These are phyloP conservation scores for Wickerhamiella allomyrinae DNA, from an alignment of 805 yeast genomes.

Conservation along the genomic window DNA sequence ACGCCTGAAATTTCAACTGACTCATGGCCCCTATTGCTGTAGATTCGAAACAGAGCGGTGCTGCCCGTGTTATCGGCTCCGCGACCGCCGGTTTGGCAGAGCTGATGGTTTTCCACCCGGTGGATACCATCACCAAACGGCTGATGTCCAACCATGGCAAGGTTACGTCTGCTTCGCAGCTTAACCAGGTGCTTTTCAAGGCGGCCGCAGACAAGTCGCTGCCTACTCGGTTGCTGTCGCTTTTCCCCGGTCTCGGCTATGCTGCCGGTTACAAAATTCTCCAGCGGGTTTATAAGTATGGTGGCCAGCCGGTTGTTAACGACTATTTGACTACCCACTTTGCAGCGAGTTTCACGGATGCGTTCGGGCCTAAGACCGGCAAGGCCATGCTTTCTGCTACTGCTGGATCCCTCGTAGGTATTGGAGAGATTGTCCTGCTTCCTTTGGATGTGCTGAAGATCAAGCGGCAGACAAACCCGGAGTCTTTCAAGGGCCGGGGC, in stretches of 20 bases:
- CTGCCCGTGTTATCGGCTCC: slow-evolving; percentile 89
- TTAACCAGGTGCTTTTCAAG: slow-evolving; percentile 78
- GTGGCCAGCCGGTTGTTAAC: slow-evolving; percentile 98
- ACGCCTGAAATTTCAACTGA: background rate
- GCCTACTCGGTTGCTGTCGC: slow-evolving; percentile 56
- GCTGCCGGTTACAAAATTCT: slow-evolving; percentile 94
- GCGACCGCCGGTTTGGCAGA: slow-evolving; percentile 97
- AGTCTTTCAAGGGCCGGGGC: slow-evolving; percentile 97
- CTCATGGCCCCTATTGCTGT: slow-evolving; percentile 19
- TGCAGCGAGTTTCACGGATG: slow-evolving; percentile 50
- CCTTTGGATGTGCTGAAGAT: slow-evolving; percentile 95
- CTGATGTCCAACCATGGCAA: slow-evolving; percentile 77
- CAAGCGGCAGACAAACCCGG: slow-evolving; percentile 99
- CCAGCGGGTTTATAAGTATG: slow-evolving; percentile 96
- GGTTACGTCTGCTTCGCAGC: slow-evolving; percentile 46
- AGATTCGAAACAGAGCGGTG: slow-evolving; percentile 71
- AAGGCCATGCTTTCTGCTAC: slow-evolving; percentile 95
- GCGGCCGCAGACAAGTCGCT: slow-evolving; percentile 62
- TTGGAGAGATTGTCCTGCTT: slow-evolving; percentile 83
- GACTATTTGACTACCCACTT: slow-evolving; percentile 73
- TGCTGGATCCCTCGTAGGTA: slow-evolving; percentile 94
- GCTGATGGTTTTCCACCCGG: slow-evolving; percentile 92
- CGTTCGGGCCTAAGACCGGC: slow-evolving; percentile 88
- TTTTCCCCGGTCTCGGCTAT: slow-evolving; percentile 96
- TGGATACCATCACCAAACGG: slow-evolving; percentile 94